Evolutionary conservation across 805 yeast genomes (phyloP).

Genomic region (Saturnispora quitensis): DNA sequence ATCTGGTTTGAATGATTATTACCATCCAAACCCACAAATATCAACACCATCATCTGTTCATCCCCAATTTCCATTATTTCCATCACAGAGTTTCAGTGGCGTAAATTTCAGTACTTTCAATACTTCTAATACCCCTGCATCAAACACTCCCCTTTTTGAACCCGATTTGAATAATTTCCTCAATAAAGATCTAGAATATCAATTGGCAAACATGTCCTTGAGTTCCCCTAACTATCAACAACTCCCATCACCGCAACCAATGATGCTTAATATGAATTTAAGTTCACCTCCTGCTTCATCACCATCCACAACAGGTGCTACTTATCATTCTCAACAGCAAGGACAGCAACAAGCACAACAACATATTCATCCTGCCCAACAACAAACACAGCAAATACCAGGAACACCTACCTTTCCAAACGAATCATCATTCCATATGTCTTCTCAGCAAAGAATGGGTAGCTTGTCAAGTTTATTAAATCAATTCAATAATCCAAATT

Average conservation of each 20-base stretch:
- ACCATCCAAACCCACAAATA: not conserved
- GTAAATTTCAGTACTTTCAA: conserved; percentile 3
- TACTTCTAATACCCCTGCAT: not conserved
- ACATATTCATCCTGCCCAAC: not conserved
- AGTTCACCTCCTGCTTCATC: conserved; percentile 11
- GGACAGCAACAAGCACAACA: not conserved
- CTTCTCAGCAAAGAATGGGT: not conserved
- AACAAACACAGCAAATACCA: not conserved
- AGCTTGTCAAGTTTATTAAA: conserved; percentile 6
- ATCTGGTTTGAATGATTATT: conserved; percentile 5
- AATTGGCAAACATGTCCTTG: conserved; percentile 14
- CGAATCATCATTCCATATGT: conserved; percentile 6
- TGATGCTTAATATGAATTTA: conserved; percentile 8
- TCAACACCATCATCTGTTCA: conserved; percentile 3
- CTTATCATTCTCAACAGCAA: conserved; percentile 4
- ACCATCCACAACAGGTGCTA: conserved; percentile 8
- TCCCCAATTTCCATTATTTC: conserved; percentile 6
- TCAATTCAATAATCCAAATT: conserved; percentile 1
- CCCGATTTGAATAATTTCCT: conserved; percentile 12
- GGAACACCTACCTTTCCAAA: conserved; percentile 4
- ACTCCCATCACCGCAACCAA: conserved; percentile 9
- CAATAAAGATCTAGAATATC: conserved; percentile 17
- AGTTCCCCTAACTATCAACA: conserved; percentile 1
- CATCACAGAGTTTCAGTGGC: conserved; percentile 8
- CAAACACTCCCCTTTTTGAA: conserved; percentile 4